Base-by-base conservation (phyloP, 495 filamentous ascomycete species). In the Penicillium flavigenum region DNA sequence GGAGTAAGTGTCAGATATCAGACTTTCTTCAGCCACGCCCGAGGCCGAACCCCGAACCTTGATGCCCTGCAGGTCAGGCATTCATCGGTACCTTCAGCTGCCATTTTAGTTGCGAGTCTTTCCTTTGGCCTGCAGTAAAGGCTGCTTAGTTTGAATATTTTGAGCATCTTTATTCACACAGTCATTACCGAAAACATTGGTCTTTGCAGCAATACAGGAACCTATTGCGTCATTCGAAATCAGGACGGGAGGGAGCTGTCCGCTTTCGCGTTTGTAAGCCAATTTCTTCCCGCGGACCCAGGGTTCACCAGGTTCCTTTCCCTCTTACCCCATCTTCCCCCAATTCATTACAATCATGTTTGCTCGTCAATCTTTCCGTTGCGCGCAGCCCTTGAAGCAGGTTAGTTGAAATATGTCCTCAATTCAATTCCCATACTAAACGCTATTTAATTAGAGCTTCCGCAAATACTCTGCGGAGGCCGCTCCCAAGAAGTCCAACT, bases 391-490 rank as follows among this genome's bases (percentile, higher is more conserved):
- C 32, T 54, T 80, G 47, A 76, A 71, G 66, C 76, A 78, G 73
- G 79, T 81, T 64, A 65, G 73, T 54, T 41, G 22, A 5, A 32
- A 32, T 26, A 26, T 6, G 11, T 29, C 5, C 24, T 39, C n/a
- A 49, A 20, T 44, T 26, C 38, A 41, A 39, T 7, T 20, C 10
- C 22, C n/a, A 39, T 53, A 36, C 45, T 41, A 41, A 58, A n/a
- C 11, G 26, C 27, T 47, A 16, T 19, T 57, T 19, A 47, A 29
- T 26, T 57, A 82, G 80, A 70, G 70, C 65, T 69, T 80, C 69
- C 80, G 80, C 69, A 75, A 73, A 61, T 82, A 82, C 72, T 80
- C 80, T 46, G 62, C 76, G 27, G 76, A 79, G 56, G 73, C 74
- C 22, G 63, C 76, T 59, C 70, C 75, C 57, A 63, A 69, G 66